These are phyloP conservation scores for Calonectria fujianensis DNA, from an alignment of 2,329 filamentous ascomycete species.

Conservation along the genomic window DNA sequence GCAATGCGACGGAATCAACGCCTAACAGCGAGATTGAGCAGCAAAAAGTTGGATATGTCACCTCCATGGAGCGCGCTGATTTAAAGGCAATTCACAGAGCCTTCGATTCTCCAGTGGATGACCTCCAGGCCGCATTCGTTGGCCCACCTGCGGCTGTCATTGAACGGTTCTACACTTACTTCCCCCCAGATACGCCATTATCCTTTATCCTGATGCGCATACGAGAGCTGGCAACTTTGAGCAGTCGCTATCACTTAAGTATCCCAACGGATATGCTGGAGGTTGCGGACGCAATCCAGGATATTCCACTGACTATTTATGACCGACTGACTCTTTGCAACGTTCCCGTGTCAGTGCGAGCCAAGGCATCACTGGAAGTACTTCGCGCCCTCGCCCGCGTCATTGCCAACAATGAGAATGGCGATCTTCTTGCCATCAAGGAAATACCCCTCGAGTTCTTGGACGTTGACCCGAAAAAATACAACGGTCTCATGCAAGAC, in stretches of 20 bases:
- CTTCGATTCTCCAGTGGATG: constrained; percentile 78
- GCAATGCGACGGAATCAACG: constrained; percentile 41
- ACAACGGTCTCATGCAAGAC: constrained; percentile 62
- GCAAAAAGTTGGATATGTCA: constrained; percentile 82
- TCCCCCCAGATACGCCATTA: constrained; percentile 87
- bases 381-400: constrained; percentile 80
- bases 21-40: constrained; percentile 42
- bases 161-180: constrained; percentile 86
- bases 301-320: constrained; percentile 79
- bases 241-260: constrained; percentile 80
- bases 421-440: constrained; percentile 82
- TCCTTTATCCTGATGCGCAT: constrained; percentile 87
- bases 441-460: constrained; percentile 84
- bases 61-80: constrained; percentile 84
- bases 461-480: constrained; percentile 73
- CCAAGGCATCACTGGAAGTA: constrained; percentile 67
- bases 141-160: constrained; percentile 82
- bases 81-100: constrained; percentile 76
- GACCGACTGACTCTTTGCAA: constrained; percentile 87
- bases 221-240: constrained; percentile 79
- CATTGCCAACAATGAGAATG: constrained; percentile 80
- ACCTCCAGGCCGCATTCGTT: constrained; percentile 83
- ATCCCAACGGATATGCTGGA: constrained; percentile 75
- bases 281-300: constrained; percentile 85
- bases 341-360: constrained; percentile 78